Evolutionary conservation across 495 filamentous ascomycete species (phyloP), one percentile per base, ranked within the genome.

Genomic region (Venustampulla echinocandica): DNA sequence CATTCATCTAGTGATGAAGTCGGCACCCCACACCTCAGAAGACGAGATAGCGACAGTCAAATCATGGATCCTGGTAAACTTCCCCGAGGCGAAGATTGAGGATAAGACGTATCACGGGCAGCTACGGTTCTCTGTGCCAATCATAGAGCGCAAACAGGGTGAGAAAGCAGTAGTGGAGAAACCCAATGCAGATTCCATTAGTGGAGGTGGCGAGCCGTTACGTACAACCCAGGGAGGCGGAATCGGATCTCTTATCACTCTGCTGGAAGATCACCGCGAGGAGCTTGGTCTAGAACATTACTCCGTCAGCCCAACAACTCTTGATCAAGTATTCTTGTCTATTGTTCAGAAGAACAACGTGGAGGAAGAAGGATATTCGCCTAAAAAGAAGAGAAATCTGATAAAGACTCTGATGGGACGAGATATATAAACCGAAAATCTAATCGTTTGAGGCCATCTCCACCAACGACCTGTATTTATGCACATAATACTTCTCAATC

Each of bases 241-340:
- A 10, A 75, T 85, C 43, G 79, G 82, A 0, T 66, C 70, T 3
- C 65, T 92, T 27, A 87, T 93, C 54, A 75, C 79, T 23, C 49
- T 74, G 27, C 69, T 95, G 0, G 88, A 94, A 62, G 74, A 73
- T 53, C 65, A 77, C 39, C 84, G 79, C 55, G 67, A 77, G 21
- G 61, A 60, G 14, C 57, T 90, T 35, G 82, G 84, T 0, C 69
- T 92, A 21, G 81, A 84, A 65, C 84, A 86, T 59, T 93, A 84
- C 59, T 83, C 80, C 36, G 84, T 90, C 52, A 81, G 74, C 37
- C 84, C 83, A 50, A 88, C 85, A 40, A 90, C 85, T 25, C 69
- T 93, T 47, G 88, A 93, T 63, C 83, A 92, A 67, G 86, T 93
- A 0, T 95, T 95, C 64, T 65, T 95, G 66, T 77, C 66, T 30